A percentile compares a stretch with the other conserved stretches of the same genome.
phyloP scores from a whole-genome alignment of 768 basidiomycete species.

The Lentinula detonsa region DNA sequence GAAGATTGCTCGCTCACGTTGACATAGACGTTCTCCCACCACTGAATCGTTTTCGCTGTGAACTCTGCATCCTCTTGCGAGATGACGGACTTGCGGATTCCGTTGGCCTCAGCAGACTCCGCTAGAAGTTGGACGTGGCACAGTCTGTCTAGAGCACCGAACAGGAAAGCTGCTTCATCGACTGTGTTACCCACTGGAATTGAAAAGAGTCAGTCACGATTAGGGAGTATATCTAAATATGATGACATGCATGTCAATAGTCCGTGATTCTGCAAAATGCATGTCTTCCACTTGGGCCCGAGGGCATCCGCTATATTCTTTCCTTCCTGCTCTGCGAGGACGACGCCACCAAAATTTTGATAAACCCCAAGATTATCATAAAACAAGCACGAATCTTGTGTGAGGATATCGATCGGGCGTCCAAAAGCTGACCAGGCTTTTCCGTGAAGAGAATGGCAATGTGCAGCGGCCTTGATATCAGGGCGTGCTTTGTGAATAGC shows the following conservation, averaged over 20 bases:
- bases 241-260: conserved; percentile 17
- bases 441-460: conserved; percentile 42
- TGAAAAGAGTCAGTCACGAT: neutral
- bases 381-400: conserved; percentile 39
- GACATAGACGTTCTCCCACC: conserved; percentile 10
- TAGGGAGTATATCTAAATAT: neutral
- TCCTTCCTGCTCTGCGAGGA: conserved; percentile 38
- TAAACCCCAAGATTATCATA: conserved; percentile 38
- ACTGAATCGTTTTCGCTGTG: conserved; percentile 14
- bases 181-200: conserved; percentile 29
- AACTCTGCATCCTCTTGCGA: conserved; percentile 18
- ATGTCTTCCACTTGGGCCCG: conserved; percentile 30
- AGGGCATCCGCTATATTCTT: conserved; percentile 35
- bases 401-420: conserved; percentile 32
- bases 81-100: conserved; percentile 16
- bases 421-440: conserved; percentile 45
- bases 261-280: conserved; percentile 39
- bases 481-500: conserved; percentile 40
- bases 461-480: conserved; percentile 40
- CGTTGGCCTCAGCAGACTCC: conserved; percentile 30
- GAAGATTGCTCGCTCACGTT: neutral
- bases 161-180: conserved; percentile 38
- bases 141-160: conserved; percentile 34
- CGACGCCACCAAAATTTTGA: conserved; percentile 41
- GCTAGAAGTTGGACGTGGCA: conserved; percentile 43